phyloP scores from a whole-genome alignment of 768 basidiomycete species.

The Ramaria sp. region DNA sequence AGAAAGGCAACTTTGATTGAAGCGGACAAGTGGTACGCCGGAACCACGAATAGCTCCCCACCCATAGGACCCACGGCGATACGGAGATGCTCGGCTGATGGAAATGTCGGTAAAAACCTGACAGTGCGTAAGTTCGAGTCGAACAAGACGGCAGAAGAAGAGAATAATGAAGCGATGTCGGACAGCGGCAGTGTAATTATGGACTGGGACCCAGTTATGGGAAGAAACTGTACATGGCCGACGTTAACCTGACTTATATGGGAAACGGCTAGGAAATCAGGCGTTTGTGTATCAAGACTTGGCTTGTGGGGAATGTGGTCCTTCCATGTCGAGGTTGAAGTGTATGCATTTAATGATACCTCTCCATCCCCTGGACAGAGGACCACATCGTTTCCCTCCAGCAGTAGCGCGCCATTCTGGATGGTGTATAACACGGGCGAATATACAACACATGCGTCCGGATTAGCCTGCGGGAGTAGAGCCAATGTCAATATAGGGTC shows the following conservation, averaged over 20 bases:
- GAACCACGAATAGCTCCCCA: not conserved
- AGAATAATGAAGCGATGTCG: not conserved
- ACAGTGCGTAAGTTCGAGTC: not conserved
- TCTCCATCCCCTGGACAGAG: not conserved
- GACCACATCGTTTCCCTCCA: not conserved
- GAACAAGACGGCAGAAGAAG: not conserved
- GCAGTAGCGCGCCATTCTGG: not conserved
- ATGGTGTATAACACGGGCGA: not conserved
- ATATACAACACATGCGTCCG: not conserved
- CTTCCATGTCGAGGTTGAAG: not conserved
- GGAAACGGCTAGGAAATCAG: not conserved
- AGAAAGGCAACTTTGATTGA: not conserved
- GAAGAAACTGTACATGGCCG: not conserved
- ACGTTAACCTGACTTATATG: not conserved
- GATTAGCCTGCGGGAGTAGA: not conserved
- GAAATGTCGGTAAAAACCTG: not conserved
- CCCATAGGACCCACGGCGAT: not conserved
- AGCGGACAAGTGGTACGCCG: not conserved
- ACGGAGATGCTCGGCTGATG: not conserved
- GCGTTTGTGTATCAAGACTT: not conserved
- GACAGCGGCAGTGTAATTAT: not conserved
- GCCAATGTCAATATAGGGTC: not conserved
- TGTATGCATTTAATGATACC: not conserved
- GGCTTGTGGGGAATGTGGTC: not conserved
- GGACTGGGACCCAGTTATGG: not conserved